These are phyloP conservation scores for Mikania micrantha DNA, from an alignment of 129 eudicot genomes.

Conservation along the genomic window DNA sequence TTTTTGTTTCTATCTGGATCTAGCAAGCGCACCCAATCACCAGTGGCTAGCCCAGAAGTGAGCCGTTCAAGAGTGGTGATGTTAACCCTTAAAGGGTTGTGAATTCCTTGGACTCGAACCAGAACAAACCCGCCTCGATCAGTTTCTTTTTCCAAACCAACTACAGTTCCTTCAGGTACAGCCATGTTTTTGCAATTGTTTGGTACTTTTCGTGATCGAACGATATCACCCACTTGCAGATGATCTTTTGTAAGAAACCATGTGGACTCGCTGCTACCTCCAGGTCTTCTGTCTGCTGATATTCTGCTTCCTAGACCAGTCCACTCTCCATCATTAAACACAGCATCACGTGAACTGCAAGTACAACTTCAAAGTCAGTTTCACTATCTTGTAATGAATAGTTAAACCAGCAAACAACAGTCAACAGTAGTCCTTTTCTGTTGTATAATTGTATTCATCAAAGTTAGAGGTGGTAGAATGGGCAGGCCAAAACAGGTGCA, in stretches of 20 bases:
- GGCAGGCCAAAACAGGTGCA: constrained; percentile 11
- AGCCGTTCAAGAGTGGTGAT: constrained; percentile 61
- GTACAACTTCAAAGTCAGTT: not conserved
- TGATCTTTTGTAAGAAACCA: constrained; percentile 75
- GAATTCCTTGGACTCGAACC: constrained; percentile 58
- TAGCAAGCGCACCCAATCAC: constrained; percentile 69
- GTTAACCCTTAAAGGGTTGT: constrained; percentile 58
- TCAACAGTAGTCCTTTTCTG: not conserved
- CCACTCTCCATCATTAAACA: constrained; percentile 49
- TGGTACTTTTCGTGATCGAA: constrained; percentile 57
- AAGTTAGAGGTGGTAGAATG: not conserved
- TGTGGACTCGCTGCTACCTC: constrained; percentile 32
- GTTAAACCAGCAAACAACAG: not conserved
- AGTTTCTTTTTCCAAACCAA: constrained; percentile 60
- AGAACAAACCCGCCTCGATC: constrained; percentile 55
- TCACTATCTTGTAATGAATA: not conserved
- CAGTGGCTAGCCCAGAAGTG: constrained; percentile 63
- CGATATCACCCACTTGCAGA: constrained; percentile 69
- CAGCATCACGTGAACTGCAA: constrained; percentile 65
- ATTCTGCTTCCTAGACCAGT: constrained; percentile 37
- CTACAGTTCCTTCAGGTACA: constrained; percentile 68
- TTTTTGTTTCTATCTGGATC: constrained; percentile 28
- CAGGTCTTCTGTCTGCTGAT: constrained; percentile 13
- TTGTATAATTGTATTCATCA: constrained; percentile 2
- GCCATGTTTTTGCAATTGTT: constrained; percentile 45